Evolutionary conservation across 2,329 filamentous ascomycete species (phyloP).

Genomic region (Aspergillus caelatus): DNA sequence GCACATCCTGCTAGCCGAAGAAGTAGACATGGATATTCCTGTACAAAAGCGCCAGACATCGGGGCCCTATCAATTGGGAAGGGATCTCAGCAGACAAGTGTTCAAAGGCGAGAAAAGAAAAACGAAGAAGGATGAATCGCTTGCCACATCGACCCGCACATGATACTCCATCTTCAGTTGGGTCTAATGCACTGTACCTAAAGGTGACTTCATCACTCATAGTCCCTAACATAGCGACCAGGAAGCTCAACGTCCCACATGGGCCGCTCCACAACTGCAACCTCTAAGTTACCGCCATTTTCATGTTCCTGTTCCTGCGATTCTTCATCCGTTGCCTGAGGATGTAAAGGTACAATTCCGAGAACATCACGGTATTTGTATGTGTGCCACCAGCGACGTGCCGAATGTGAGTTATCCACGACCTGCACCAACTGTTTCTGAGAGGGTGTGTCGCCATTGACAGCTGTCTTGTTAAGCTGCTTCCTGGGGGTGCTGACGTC

Average conservation of each 20-base stretch:
- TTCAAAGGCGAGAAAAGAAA: background rate
- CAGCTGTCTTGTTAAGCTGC: slow-evolving; percentile 21
- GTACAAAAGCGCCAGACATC: slow-evolving; percentile 2
- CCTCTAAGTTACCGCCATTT: slow-evolving; percentile 57
- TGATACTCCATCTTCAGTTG: background rate
- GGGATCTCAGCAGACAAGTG: background rate
- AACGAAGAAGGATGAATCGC: background rate
- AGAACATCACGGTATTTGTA: slow-evolving; percentile 95
- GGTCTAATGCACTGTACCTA: background rate
- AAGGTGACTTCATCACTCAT: slow-evolving; percentile 39
- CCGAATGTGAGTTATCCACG: slow-evolving; percentile 27
- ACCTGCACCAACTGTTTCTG: slow-evolving; percentile 28
- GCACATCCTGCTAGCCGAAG: slow-evolving; percentile 19
- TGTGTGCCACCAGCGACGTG: slow-evolving; percentile 69
- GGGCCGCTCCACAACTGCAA: slow-evolving; percentile 85
- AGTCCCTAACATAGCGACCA: slow-evolving; percentile 67
- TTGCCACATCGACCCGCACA: background rate
- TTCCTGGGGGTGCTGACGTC: slow-evolving; percentile 28
- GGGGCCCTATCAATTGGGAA: background rate
- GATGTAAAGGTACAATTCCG: slow-evolving; percentile 64
- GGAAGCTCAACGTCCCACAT: slow-evolving; percentile 79
- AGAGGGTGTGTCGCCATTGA: slow-evolving; percentile 21
- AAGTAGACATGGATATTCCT: slow-evolving; percentile 7
- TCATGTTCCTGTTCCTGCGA: slow-evolving; percentile 8
- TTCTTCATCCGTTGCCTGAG: slow-evolving; percentile 35